Evolutionary conservation across 2,329 filamentous ascomycete species (phyloP), one percentile per base, ranked within the genome.

Genomic region (Geosmithia putterillii): DNA sequence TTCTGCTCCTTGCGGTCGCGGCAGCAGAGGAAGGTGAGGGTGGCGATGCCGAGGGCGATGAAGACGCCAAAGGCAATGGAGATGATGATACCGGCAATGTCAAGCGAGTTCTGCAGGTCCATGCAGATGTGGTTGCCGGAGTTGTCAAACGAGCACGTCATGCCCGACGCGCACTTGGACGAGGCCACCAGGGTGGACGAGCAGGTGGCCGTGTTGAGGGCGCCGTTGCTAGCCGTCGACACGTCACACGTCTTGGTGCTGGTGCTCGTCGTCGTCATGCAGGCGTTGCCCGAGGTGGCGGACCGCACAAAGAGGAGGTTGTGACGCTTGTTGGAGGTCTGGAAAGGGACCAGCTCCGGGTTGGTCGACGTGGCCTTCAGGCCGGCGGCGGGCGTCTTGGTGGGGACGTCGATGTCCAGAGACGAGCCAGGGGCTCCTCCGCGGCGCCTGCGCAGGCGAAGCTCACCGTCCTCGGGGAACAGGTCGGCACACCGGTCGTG

Each of bases 21-120:
- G 63, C 66, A 71, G 67, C 70, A 76, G 49, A 69, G 60, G 62
- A 69, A 69, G 53, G 67, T 64, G 44, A 77, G 56, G 48, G 58
- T 50, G 40, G 52, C 57, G 46, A 69, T 47, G 49, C 62, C 57
- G 42, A 61, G 38, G 48, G 58, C 54, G 47, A 69, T 51, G 46
- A 56, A 59, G n/a, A 56, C 48, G 44, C 60, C 67, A 34, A 79
- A 67, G 55, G 69, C 51, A 48, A 71, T 58, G 52, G 65, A 58
- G 48, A 76, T 62, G 54, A 73, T 59, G 51, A 72, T 60, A 47
- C 67, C 71, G 36, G 60, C 60, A 2, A 63, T 52, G 50, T 63
- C 63, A 43, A 75, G 58, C 18, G 9, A 37, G 52, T 67, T 56
- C 7, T 63, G 47, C 38, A 57, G 55, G 48, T 54, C 48, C 61